Conservation (phyloP, 768 basidiomycete species). For the Serendipita sp. region DNA sequence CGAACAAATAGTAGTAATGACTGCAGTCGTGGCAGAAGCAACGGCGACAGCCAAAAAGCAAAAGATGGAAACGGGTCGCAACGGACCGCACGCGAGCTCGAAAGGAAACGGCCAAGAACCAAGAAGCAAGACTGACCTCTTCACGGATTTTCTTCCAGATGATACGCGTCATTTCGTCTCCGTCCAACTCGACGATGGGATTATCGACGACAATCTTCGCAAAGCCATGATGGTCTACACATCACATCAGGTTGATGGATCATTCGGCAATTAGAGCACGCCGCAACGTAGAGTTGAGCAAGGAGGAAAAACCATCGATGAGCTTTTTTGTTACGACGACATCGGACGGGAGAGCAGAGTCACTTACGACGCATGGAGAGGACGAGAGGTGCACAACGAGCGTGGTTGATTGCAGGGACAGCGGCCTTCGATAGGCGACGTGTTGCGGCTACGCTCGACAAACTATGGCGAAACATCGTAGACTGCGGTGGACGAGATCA, state of each 20-base stretch:
- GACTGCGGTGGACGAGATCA: no score
- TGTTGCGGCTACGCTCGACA: neutral
- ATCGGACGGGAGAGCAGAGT: neutral
- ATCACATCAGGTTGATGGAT: neutral
- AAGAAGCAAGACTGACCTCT: slow-evolving; percentile 41
- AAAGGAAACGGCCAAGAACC: neutral
- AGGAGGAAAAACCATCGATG: neutral
- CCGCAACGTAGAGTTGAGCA: neutral
- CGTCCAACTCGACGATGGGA: slow-evolving; percentile 88
- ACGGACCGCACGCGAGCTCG: no score
- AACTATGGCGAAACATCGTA: neutral
- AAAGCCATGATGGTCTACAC: neutral
- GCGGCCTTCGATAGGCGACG: neutral
- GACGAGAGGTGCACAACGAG: neutral
- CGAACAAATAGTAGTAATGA: neutral
- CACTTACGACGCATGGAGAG: neutral
- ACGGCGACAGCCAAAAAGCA: neutral
- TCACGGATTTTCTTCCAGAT: slow-evolving; percentile 98
- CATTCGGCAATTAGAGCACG: neutral
- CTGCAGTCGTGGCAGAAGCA: neutral
- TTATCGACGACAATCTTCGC: slow-evolving; percentile 56
- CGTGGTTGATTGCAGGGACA: neutral
- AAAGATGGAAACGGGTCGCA: no score
- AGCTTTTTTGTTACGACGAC: no score
- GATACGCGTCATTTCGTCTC: slow-evolving; percentile 98